These are phyloP conservation scores for Geranium brycei DNA, from an alignment of 345 rosid species.

Conservation along the genomic window DNA sequence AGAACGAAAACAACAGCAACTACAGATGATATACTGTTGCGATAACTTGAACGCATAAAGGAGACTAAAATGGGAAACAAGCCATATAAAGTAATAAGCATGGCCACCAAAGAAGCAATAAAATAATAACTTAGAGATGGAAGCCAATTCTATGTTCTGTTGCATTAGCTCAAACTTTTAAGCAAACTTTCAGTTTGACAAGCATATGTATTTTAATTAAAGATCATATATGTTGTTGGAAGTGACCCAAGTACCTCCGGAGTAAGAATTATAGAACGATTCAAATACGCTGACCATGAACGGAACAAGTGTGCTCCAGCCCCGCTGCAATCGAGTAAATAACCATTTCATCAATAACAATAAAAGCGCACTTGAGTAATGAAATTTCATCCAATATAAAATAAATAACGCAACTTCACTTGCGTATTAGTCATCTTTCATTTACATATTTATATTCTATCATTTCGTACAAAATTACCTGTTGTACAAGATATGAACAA, in stretches of 20 bases:
- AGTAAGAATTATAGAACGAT: slow-evolving; percentile 29
- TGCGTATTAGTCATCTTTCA: background rate
- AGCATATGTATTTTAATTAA: background rate
- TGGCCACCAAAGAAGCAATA: background rate
- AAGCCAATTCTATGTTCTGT: background rate
- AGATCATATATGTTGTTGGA: background rate
- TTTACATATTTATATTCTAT: background rate
- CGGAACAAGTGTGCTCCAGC: slow-evolving; percentile 35
- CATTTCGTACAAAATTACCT: background rate
- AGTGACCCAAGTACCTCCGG: slow-evolving; percentile 21
- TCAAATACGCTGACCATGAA: slow-evolving; percentile 28
- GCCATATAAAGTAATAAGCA: background rate
- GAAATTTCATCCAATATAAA: background rate
- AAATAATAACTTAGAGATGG: background rate
- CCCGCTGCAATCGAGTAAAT: slow-evolving; percentile 8
- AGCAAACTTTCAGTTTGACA: background rate
- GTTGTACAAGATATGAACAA: background rate
- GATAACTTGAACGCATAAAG: background rate
- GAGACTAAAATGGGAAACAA: background rate
- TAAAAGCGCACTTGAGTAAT: background rate
- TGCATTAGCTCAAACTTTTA: background rate
- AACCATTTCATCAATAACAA: background rate
- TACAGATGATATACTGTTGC: background rate
- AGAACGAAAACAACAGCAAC: background rate
- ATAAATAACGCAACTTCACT: background rate